Base-by-base conservation (phyloP, 2,329 filamentous ascomycete species). In the Atkinsonella texensis region DNA sequence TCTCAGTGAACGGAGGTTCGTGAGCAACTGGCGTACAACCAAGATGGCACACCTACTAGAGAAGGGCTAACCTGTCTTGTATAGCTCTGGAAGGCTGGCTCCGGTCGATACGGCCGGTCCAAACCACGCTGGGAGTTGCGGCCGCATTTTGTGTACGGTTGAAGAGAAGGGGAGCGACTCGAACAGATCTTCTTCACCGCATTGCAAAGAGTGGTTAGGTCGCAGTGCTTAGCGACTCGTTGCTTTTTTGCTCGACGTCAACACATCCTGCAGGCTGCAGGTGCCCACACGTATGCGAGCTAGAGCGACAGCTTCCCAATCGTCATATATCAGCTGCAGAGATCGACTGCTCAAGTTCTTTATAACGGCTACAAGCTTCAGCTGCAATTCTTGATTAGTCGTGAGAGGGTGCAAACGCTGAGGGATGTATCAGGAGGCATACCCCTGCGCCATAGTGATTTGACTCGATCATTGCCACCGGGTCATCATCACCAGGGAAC, bases 311-410 rank as follows among this genome's bases (percentile, higher is more conserved):
- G 23, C 45, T 23, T 50, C 50, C 41, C 52, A 40, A 43, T 43
- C 46, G 42, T 48, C 53, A 54, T 12, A 35, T 51, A 31, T 52
- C 50, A 47, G 48, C 50, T 56, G 56, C 59, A 59, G 57, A 53
- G 46, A 52, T 58, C 55, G 45, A 48, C 40, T 48, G 43, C 48
- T 49, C 31, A 28, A 50, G 32, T 39, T 10, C 43, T 32, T 45
- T 40, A 38, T 31, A 33, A 33, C 49, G 23, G 41, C 44, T 28
- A 43, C 31, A 50, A 54, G 55, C 53, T 53, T 54, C 50, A 38
- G 32, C 11, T 45, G 46, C 40, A 52, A 49, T 45, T 31, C 28
- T 9, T 46, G 40, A 35, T 18, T n/a, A 44, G 42, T 42, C 40
- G 39, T 13, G n/a, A 45, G 39, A n/a, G 39, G 32, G 35, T 17